Base-by-base conservation (phyloP, 2,329 filamentous ascomycete genomes). In the Colletotrichum sp. region DNA sequence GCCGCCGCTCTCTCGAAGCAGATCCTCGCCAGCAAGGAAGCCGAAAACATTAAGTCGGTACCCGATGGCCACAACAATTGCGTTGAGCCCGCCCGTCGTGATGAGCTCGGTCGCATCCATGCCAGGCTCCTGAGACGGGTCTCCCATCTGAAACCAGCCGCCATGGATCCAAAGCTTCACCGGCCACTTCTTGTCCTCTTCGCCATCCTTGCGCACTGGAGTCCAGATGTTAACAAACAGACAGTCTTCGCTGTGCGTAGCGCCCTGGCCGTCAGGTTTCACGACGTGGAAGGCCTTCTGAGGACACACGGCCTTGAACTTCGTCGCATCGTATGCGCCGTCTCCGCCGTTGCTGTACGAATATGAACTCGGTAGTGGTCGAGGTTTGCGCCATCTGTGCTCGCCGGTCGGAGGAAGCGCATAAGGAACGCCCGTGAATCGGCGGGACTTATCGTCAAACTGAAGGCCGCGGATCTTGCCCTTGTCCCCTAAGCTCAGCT, bases 201-300 rank as follows among this genome's bases (percentile, higher is more conserved):
- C 78, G 80, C 36, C 79, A 78, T 65, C 24, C 36, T 74, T 74
- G 6, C 32, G 79, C 55, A 84, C 82, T 0, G 88, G 88, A 0
- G 85, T 85, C 86, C 87, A 90, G 74, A 90, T 84, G 71, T 90
- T 90, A 61, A 87, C 81, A 48, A 85, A 85, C 55, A 90, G 80
- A 64, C 88, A 90, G 78, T 90, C 88, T 74, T 90, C 88, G 18
- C 82, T 82, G 72, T 84, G 85, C 7, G 72, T 68, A 6, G 81
- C 79, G 3, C 77, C 75, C 10, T 78, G 80, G 3, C 77, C 76
- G n/a, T 80, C 78, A 3, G 80, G 79, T 13, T 82, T 79, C 6
- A 79, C 78, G 6, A 82, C 64, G 6, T 79, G 69, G 34, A 82
- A 86, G 16, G 78, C 79, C 32, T 84, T 81, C 67, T 88, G 86